Base-by-base conservation (phyloP, 371 early-diverging fungal genomes). In the Rhizopus delemar region DNA sequence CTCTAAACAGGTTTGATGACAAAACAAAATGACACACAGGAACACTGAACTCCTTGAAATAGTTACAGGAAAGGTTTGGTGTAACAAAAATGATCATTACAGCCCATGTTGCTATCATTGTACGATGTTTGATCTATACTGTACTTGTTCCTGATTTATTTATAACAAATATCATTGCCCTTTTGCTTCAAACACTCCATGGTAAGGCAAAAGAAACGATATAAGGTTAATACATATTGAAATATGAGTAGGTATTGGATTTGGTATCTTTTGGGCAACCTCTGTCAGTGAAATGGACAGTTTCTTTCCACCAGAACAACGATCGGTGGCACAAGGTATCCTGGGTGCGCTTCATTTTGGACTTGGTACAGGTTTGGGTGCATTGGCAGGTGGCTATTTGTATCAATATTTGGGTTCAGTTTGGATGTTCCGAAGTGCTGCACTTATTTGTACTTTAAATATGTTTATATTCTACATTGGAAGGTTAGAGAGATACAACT, bases 51-150 rank as follows among this genome's bases (percentile, higher is more conserved):
- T 36, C 51, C 46, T 28, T 15, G 29, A 29, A 36, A 57, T 49
- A 75, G 76, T 51, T 77, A 60, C 68, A 72, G 12, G 74, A 78
- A 54, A 52, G 52, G 16, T 70, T 70, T 54, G 74, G 76, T 57
- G 74, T 72, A 4, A 72, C 76, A 33, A 72, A 69, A n/a, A 64
- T 78, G 59, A 68, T 78, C 13, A 35, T 75, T 8, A 53, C 56
- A 46, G 76, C 79, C 9, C 79, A 78, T 57, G n/a, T 71, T 13
- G 72, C 66, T 3, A 78, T 69, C 8, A 65, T 74, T 36, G 41
- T 67, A 9, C 74, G 79, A 32, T 74, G 74, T 51, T 13, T 78
- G 9, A 55, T 57, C 3, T 78, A 78, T 33, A 73, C 74, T 0
- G 16, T 75, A 7, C 60, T 78, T 34, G 46, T 52, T 1, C 72